Conservation (phyloP, 495 filamentous ascomycete species). For the Xylaria curta region DNA sequence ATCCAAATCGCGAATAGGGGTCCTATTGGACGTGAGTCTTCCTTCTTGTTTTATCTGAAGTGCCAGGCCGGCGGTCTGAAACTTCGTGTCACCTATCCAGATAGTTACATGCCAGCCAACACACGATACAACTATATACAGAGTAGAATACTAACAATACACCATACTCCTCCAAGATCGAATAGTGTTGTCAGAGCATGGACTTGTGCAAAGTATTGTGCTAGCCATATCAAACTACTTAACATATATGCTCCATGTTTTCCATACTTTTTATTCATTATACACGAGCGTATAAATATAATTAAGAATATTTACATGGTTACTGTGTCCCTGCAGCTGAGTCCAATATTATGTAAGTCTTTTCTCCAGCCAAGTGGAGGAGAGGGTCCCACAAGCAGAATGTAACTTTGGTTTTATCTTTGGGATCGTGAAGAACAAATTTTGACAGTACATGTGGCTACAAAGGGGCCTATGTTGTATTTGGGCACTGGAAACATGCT, state of each 20-base stretch:
- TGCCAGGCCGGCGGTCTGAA: not conserved
- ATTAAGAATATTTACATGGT: not conserved
- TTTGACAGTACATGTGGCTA: not conserved
- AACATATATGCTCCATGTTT: not conserved
- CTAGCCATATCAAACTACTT: not conserved
- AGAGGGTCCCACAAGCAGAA: not conserved
- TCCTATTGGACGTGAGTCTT: not conserved
- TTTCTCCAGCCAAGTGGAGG: not conserved
- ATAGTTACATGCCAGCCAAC: not conserved
- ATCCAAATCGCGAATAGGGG: constrained; percentile 6
- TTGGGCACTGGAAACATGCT: constrained; percentile 6
- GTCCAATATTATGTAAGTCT: not conserved
- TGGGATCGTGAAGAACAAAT: not conserved
- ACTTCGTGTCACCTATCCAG: not conserved
- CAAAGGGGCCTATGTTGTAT: constrained; percentile 4
- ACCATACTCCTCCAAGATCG: not conserved
- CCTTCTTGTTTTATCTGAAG: constrained; percentile 8
- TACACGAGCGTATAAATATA: not conserved
- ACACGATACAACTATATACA: not conserved
- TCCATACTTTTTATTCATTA: not conserved
- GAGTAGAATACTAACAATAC: not conserved
- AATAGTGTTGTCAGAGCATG: not conserved
- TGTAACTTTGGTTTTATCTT: constrained; percentile 5
- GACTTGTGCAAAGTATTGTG: not conserved
- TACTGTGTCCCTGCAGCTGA: not conserved